phyloP scores from a whole-genome alignment of 352 stramenopile species.

The Saprolegnia parasitica region DNA sequence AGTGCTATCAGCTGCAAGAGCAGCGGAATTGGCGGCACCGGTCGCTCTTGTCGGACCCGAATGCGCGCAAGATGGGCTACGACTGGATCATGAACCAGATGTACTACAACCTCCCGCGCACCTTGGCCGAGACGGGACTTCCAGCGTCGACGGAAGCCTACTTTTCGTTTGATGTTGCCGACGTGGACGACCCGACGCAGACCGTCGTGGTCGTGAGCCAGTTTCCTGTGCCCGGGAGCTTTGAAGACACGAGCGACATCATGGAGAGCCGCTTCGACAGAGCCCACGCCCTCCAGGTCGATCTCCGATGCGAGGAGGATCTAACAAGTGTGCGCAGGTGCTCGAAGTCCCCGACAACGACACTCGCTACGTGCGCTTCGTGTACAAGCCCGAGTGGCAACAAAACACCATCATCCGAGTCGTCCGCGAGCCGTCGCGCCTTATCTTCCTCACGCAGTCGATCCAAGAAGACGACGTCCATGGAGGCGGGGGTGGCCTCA shows the following conservation, averaged over 20 bases:
- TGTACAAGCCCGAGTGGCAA: not conserved
- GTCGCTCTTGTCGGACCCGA: not conserved
- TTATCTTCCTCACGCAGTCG: not conserved
- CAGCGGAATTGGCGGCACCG: not conserved
- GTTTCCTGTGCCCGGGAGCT: not conserved
- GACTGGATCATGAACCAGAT: conserved; percentile 1
- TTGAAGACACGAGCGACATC: not conserved
- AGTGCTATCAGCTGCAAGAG: not conserved
- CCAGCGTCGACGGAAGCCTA: not conserved
- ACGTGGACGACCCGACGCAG: not conserved
- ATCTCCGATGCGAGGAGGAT: not conserved
- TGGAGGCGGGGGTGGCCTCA: not conserved
- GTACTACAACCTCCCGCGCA: not conserved
- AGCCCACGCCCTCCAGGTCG: not conserved
- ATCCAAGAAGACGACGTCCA: not conserved
- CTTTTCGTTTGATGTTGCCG: not conserved
- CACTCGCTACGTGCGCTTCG: not conserved
- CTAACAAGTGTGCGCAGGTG: not conserved
- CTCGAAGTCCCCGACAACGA: not conserved
- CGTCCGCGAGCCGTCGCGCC: not conserved
- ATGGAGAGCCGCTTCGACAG: not conserved
- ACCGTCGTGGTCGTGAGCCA: not conserved
- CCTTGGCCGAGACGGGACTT: not conserved
- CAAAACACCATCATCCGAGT: not conserved
- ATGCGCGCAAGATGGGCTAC: not conserved